Evolutionary conservation across 129 eudicot genomes (phyloP).

Genomic region (Escallonia herrerae): DNA sequence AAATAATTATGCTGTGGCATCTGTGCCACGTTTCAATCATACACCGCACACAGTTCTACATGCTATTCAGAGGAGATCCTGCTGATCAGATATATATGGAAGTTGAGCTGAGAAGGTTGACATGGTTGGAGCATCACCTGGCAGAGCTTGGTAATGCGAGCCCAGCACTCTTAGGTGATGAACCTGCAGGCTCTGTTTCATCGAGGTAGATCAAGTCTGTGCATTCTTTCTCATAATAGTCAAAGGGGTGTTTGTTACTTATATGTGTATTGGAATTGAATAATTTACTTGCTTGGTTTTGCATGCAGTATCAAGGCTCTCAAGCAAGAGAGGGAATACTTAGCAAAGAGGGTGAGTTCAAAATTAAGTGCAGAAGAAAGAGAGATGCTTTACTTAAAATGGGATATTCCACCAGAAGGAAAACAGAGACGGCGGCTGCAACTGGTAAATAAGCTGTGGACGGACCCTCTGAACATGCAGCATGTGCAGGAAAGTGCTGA

Average conservation of each 20-base stretch:
- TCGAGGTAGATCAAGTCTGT: conserved; percentile 46
- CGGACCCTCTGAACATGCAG: conserved; percentile 75
- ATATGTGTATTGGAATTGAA: background rate
- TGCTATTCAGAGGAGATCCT: conserved; percentile 83
- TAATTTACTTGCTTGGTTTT: background rate
- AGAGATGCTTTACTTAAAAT: conserved; percentile 62
- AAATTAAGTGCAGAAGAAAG: conserved; percentile 75
- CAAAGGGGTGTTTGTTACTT: too few species aligned
- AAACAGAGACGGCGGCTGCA: conserved; percentile 75
- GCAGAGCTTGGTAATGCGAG: conserved; percentile 94
- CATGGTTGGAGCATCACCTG: conserved; percentile 89
- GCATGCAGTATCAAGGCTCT: conserved; percentile 69
- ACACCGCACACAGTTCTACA: conserved; percentile 87
- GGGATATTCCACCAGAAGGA: conserved; percentile 86
- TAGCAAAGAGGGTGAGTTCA: conserved; percentile 86
- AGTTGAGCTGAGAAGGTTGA: conserved; percentile 84
- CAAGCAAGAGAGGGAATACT: conserved; percentile 90
- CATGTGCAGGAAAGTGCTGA: conserved; percentile 90
- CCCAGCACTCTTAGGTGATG: conserved; percentile 94
- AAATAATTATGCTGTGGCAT: conserved; percentile 92
- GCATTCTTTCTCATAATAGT: too few species aligned
- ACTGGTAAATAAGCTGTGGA: conserved; percentile 81
- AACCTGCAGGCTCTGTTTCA: conserved; percentile 68
- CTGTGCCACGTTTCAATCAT: conserved; percentile 85
- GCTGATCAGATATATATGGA: conserved; percentile 87